These are phyloP conservation scores for Biscutella auriculata DNA, from an alignment of 441 rosid genomes.

Conservation along the genomic window DNA sequence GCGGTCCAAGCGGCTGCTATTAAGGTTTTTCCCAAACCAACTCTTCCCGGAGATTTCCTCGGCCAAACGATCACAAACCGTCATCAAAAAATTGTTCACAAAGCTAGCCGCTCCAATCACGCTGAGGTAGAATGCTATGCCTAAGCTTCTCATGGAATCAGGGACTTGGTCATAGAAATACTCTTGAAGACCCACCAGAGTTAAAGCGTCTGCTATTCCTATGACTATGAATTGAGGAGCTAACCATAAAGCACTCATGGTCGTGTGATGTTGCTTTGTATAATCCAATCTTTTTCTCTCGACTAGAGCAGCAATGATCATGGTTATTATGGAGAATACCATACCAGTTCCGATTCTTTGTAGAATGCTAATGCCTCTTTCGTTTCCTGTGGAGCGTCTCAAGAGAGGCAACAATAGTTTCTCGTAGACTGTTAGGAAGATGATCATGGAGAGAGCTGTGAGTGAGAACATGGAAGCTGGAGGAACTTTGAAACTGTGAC, in stretches of 20 bases:
- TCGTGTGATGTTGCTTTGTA: slow-evolving; percentile 25
- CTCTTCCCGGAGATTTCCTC: slow-evolving; percentile 34
- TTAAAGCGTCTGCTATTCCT: slow-evolving; percentile 60
- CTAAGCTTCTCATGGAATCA: slow-evolving; percentile 75
- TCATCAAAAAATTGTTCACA: slow-evolving; percentile 56
- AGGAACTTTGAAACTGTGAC: slow-evolving; percentile 40
- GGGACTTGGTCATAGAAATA: slow-evolving; percentile 86
- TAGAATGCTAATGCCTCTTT: slow-evolving; percentile 69
- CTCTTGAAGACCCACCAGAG: slow-evolving; percentile 75
- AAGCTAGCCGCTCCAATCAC: slow-evolving; percentile 70
- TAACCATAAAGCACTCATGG: slow-evolving; percentile 65
- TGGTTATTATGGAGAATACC: slow-evolving; percentile 48
- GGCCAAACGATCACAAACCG: slow-evolving; percentile 41
- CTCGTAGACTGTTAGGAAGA: slow-evolving; percentile 49
- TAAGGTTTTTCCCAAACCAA: slow-evolving; percentile 79
- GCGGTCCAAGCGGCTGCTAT: slow-evolving; percentile 64
- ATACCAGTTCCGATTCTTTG: slow-evolving; percentile 89
- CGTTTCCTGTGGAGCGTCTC: slow-evolving; percentile 45
- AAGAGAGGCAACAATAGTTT: slow-evolving; percentile 47
- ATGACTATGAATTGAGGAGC: slow-evolving; percentile 55
- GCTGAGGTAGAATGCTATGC: slow-evolving; percentile 69
- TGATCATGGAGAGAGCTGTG: slow-evolving; percentile 54
- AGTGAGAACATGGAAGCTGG: slow-evolving; percentile 55
- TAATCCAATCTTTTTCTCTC: slow-evolving; percentile 51
- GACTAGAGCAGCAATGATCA: slow-evolving; percentile 62